These are phyloP conservation scores for Pythium phragmiticola DNA, from an alignment of 352 stramenopile genomes.

Conservation along the genomic window DNA sequence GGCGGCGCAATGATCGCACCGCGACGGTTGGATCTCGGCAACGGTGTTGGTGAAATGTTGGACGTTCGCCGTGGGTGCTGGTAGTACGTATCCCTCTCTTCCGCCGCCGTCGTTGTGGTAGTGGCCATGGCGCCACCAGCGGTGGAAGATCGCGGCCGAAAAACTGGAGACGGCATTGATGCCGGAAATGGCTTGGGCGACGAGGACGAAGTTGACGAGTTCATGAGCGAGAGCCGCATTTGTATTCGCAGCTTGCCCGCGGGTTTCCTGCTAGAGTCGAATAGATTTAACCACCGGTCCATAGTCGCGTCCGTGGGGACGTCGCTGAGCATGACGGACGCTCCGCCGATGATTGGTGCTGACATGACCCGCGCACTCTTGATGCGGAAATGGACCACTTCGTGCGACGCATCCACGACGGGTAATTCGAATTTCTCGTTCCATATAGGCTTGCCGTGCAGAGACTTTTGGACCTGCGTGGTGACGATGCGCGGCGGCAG, in stretches of 20 bases:
- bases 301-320: slow-evolving; percentile 41
- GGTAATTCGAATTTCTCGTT: slow-evolving; percentile 81
- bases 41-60: slow-evolving; percentile 2
- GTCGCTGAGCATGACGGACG: slow-evolving; percentile 44
- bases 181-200: neutral
- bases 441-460: slow-evolving; percentile 50
- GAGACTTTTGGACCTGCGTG: slow-evolving; percentile 64
- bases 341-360: slow-evolving; percentile 50
- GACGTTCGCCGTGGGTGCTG: slow-evolving; percentile 16
- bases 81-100: slow-evolving; percentile 15
- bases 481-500: slow-evolving; percentile 47
- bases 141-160: neutral
- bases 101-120: neutral
- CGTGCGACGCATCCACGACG: slow-evolving; percentile 38
- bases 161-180: neutral
- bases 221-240: slow-evolving; percentile 40
- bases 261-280: slow-evolving; percentile 44
- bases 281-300: slow-evolving; percentile 63
- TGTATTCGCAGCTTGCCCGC: slow-evolving; percentile 66
- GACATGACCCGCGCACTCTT: slow-evolving; percentile 73
- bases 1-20: slow-evolving; percentile 16
- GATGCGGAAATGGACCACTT: slow-evolving; percentile 70
- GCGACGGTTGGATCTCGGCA: slow-evolving; percentile 5
- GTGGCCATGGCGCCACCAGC: neutral
- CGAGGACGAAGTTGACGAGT: neutral